phyloP scores from a whole-genome alignment of 768 basidiomycete genomes.

The Artomyces pyxidatus region DNA sequence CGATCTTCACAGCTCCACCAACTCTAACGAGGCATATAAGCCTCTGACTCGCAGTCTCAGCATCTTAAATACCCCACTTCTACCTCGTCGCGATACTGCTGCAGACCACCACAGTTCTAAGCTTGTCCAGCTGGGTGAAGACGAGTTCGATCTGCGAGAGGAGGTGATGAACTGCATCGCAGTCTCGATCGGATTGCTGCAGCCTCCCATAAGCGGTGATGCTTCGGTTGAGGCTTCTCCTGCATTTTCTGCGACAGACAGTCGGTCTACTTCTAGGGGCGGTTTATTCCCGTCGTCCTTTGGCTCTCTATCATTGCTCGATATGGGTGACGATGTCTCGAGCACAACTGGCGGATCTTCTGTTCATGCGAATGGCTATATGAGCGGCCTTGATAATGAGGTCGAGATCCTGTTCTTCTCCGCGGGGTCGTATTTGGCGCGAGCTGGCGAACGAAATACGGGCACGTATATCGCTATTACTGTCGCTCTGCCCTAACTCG shows the following conservation, averaged over 20 bases:
- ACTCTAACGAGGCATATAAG: constrained; percentile 35
- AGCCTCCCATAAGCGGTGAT: constrained; percentile 68
- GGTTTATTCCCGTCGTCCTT: constrained; percentile 57
- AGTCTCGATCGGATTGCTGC: constrained; percentile 90
- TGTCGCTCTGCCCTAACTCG: background rate
- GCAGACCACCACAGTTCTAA: constrained; percentile 3
- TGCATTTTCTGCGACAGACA: constrained; percentile 41
- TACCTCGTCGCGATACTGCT: constrained; percentile 10
- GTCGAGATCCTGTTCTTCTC: constrained; percentile 93
- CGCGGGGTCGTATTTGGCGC: constrained; percentile 77
- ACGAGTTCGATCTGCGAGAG: constrained; percentile 90
- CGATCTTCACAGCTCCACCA: constrained; percentile 59
- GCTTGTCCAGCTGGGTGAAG: constrained; percentile 31
- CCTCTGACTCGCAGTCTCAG: constrained; percentile 16
- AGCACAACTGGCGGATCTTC: constrained; percentile 62
- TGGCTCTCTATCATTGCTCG: constrained; percentile 64
- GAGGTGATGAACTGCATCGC: constrained; percentile 98
- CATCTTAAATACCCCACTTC: constrained; percentile 7
- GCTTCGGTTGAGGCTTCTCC: constrained; percentile 66
- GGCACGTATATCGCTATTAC: constrained; percentile 34
- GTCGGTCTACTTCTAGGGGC: constrained; percentile 22
- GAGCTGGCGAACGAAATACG: constrained; percentile 83
- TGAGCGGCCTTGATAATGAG: constrained; percentile 89
- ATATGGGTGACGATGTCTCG: constrained; percentile 56
- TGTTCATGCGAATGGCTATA: constrained; percentile 40